phyloP scores from a whole-genome alignment of 768 basidiomycete species.

The Amanita jacksonii region DNA sequence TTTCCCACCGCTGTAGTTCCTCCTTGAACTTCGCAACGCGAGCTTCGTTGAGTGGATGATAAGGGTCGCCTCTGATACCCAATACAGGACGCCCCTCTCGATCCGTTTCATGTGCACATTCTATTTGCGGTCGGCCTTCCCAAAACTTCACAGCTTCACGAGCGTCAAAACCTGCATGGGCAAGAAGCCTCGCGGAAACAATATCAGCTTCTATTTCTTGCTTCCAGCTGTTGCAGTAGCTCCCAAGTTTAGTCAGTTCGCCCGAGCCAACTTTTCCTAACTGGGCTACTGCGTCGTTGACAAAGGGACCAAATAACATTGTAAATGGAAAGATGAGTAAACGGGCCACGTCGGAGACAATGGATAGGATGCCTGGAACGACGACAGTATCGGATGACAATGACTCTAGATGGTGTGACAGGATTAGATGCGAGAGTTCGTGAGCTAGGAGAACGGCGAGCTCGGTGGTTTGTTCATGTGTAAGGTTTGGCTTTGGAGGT shows the following conservation, averaged over 20 bases:
- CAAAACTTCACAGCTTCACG: slow-evolving; percentile 76
- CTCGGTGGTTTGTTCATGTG: slow-evolving; percentile 75
- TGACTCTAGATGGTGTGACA: slow-evolving; percentile 88
- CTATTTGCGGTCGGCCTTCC: slow-evolving; percentile 45
- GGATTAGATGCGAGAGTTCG: slow-evolving; percentile 85
- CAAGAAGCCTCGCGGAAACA: slow-evolving; percentile 82
- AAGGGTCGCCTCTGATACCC: slow-evolving; percentile 42
- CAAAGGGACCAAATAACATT: slow-evolving; percentile 88
- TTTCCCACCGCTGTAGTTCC: slow-evolving; percentile 69
- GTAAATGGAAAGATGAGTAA: slow-evolving; percentile 82
- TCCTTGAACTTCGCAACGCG: slow-evolving; percentile 50
- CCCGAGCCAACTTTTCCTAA: slow-evolving; percentile 69
- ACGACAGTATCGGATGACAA: slow-evolving; percentile 80
- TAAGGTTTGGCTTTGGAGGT: slow-evolving; percentile 43
- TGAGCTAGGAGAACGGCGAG: slow-evolving; percentile 89
- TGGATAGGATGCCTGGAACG: slow-evolving; percentile 69
- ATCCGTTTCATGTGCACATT: slow-evolving; percentile 30
- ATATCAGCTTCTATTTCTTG: slow-evolving; percentile 93
- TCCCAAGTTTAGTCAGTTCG: slow-evolving; percentile 61
- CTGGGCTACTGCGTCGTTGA: slow-evolving; percentile 87
- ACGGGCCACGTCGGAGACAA: slow-evolving; percentile 66
- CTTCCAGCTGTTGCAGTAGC: slow-evolving; percentile 66
- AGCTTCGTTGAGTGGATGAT: slow-evolving; percentile 62
- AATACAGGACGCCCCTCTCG: slow-evolving; percentile 23
- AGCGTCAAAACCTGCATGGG: slow-evolving; percentile 87